These are phyloP conservation scores for Penicillium concentricum DNA, from an alignment of 2,329 filamentous ascomycete species.

Conservation along the genomic window DNA sequence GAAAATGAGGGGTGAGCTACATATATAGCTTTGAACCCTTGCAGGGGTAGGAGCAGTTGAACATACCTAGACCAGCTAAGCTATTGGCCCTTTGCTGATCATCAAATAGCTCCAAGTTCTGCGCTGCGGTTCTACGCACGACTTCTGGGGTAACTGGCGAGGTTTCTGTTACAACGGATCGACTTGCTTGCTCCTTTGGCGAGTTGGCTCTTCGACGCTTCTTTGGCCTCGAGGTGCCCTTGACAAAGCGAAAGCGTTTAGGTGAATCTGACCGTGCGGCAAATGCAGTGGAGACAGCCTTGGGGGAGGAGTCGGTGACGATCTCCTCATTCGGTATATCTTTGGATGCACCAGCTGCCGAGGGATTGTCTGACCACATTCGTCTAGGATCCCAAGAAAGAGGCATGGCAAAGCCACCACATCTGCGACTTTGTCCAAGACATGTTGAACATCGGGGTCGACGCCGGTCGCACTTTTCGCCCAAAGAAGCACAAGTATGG, in stretches of 20 bases:
- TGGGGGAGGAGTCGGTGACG: not conserved
- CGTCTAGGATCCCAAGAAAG: constrained; percentile 17
- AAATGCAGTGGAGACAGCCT: not conserved
- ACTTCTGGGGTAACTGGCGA: not conserved
- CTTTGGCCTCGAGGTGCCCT: not conserved
- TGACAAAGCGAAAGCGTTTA: not conserved
- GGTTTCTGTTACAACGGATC: not conserved
- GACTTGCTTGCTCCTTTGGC: not conserved
- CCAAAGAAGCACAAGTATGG: constrained; percentile 22
- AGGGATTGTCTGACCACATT: constrained; percentile 1
- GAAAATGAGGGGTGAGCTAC: not conserved
- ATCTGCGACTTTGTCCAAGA: constrained; percentile 15
- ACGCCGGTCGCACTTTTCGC: constrained; percentile 23
- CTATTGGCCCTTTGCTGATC: not conserved
- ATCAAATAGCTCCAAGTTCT: not conserved
- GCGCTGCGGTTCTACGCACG: not conserved
- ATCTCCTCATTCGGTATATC: not conserved
- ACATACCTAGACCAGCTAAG: not conserved
- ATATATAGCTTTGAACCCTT: not conserved
- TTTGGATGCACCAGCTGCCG: not conserved
- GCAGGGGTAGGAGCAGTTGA: not conserved
- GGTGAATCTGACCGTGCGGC: not conserved
- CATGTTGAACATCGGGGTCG: constrained; percentile 23
- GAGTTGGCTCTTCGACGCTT: not conserved
- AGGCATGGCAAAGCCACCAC: constrained; percentile 10